Conservation (phyloP, 768 basidiomycete species). For the Lepiota brunneoincarnata region DNA sequence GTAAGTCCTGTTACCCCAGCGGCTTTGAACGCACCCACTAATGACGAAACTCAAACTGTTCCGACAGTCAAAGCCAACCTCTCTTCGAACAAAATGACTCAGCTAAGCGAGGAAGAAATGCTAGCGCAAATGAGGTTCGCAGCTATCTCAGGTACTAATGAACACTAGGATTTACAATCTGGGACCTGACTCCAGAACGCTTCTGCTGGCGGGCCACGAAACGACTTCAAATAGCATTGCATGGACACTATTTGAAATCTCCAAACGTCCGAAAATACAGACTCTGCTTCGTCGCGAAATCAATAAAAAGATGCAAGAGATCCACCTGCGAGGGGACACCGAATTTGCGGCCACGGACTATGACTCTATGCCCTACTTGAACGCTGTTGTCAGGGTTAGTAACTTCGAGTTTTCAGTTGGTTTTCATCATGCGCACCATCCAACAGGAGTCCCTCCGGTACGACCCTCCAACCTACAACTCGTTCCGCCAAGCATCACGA, state of each 20-base stretch:
- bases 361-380: slow-evolving; percentile 47
- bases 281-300: slow-evolving; percentile 61
- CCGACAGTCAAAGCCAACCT: slow-evolving; percentile 49
- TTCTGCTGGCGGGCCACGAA: slow-evolving; percentile 53
- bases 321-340: slow-evolving; percentile 32
- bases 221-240: slow-evolving; percentile 56
- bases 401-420: background rate
- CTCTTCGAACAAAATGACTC: slow-evolving; percentile 36
- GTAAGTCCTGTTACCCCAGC: slow-evolving; percentile 21
- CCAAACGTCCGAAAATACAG: slow-evolving; percentile 57
- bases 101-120: slow-evolving; percentile 45
- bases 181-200: slow-evolving; percentile 28
- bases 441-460: slow-evolving; percentile 49
- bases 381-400: slow-evolving; percentile 45
- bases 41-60: background rate
- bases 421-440: background rate
- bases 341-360: slow-evolving; percentile 46
- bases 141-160: slow-evolving; percentile 30
- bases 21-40: background rate
- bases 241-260: slow-evolving; percentile 65
- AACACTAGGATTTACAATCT: slow-evolving; percentile 34
- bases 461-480: slow-evolving; percentile 52
- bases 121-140: slow-evolving; percentile 50
- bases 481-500: slow-evolving; percentile 44
- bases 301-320: slow-evolving; percentile 29